Evolutionary conservation across 176 grass and related monocot species (phyloP).

Genomic region (Guadua angustifolia): DNA sequence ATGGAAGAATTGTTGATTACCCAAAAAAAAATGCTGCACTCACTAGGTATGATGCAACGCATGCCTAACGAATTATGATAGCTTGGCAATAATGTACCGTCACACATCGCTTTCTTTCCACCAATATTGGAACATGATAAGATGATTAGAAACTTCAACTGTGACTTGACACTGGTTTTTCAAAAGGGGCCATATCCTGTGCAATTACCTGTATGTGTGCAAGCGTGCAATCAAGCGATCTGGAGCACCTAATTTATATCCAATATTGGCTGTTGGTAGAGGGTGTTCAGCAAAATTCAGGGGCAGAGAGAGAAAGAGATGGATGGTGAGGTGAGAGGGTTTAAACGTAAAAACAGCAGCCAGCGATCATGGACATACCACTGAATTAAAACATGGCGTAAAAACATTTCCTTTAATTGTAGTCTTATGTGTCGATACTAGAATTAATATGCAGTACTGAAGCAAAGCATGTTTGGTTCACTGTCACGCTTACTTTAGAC

Average conservation of each 20-base stretch:
- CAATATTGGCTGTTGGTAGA: no score
- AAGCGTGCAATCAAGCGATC: no score
- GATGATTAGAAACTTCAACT: neutral
- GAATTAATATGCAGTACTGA: neutral
- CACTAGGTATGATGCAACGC: neutral
- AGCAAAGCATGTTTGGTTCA: neutral
- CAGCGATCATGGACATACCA: neutral
- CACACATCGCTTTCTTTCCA: slow-evolving; percentile 9
- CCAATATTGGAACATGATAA: slow-evolving; percentile 21
- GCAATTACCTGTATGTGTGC: no score
- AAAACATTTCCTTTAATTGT: neutral
- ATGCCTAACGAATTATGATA: neutral
- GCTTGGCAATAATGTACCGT: neutral
- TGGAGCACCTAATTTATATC: no score
- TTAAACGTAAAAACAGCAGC: no score
- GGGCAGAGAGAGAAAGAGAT: no score
- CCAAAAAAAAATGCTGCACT: no score
- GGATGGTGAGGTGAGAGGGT: no score
- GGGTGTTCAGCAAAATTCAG: no score
- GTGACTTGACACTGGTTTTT: neutral
- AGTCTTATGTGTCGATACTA: neutral
- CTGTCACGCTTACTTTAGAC: neutral
- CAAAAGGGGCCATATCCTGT: no score
- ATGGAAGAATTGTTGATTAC: no score
- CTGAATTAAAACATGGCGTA: neutral